phyloP scores from a whole-genome alignment of 2,329 filamentous ascomycete genomes.

The Helminthosporium solani region DNA sequence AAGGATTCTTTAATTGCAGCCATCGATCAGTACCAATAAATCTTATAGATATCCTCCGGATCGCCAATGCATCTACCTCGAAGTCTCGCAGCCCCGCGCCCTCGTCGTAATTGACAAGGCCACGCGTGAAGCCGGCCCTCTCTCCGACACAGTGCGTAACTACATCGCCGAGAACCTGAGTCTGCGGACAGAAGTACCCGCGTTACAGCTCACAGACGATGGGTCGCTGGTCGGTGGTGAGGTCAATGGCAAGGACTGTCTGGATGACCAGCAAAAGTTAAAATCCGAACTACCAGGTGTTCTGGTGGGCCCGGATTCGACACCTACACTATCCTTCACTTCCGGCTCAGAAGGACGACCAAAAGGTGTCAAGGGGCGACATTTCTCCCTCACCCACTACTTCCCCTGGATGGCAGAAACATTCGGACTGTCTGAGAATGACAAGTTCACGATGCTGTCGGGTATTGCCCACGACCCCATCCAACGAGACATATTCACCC shows the following conservation, averaged over 20 bases:
- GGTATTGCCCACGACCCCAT: constrained; percentile 75
- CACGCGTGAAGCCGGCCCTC: constrained; percentile 64
- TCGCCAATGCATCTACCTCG: constrained; percentile 78
- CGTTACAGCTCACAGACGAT: constrained; percentile 68
- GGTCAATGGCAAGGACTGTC: constrained; percentile 65
- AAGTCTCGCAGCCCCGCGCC: constrained; percentile 72
- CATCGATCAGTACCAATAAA: constrained; percentile 5
- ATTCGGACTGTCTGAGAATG: constrained; percentile 71
- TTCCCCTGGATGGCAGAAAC: constrained; percentile 90
- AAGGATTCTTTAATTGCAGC: constrained; percentile 35
- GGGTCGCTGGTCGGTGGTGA: constrained; percentile 71
- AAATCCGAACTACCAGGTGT: constrained; percentile 66
- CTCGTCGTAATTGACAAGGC: constrained; percentile 74
- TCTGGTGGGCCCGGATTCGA: constrained; percentile 81
- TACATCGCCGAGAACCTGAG: constrained; percentile 74
- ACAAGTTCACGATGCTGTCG: constrained; percentile 77
- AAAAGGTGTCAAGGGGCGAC: constrained; percentile 84
- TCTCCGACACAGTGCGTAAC: constrained; percentile 59
- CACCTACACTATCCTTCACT: constrained; percentile 65
- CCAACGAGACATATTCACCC: constrained; percentile 80
- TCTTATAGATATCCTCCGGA: constrained; percentile 69
- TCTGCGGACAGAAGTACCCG: constrained; percentile 73
- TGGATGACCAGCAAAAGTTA: constrained; percentile 55
- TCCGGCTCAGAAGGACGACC: constrained; percentile 74
- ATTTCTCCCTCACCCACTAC: constrained; percentile 83